Evolutionary conservation across 1,139 yeast species (phyloP).

Genomic region (Lodderomyces jiufengensis): DNA sequence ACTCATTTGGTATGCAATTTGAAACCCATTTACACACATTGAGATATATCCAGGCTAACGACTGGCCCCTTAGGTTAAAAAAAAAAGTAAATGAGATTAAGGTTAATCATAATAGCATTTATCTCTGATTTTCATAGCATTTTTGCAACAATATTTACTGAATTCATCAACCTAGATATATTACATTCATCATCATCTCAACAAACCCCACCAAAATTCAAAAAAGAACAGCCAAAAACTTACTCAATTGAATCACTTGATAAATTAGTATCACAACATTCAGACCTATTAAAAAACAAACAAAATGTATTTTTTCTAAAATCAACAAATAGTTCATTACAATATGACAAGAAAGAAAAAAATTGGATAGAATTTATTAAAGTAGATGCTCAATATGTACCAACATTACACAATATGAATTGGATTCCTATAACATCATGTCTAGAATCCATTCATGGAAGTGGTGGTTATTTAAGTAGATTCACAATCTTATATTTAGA

Average conservation of each 20-base stretch:
- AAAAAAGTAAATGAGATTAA: too few relatives aligned
- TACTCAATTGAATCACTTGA: constrained; percentile 11
- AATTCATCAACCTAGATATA: background rate
- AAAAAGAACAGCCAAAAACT: constrained; percentile 1
- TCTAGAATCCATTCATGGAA: constrained; percentile 12
- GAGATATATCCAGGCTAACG: too few relatives aligned
- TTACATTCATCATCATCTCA: background rate
- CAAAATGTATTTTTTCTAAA: constrained; percentile 11
- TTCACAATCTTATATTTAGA: constrained; percentile 8
- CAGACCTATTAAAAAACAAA: constrained; percentile 7
- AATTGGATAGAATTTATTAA: constrained; percentile 9
- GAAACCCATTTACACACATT: too few relatives aligned
- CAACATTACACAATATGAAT: constrained; percentile 3
- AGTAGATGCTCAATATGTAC: constrained; percentile 2
- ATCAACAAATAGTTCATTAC: constrained; percentile 11
- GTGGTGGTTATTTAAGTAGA: constrained; percentile 12
- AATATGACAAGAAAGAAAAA: constrained; percentile 7
- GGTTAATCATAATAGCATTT: too few relatives aligned
- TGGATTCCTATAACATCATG: constrained; percentile 15
- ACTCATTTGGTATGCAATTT: too few relatives aligned
- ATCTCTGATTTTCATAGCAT: too few relatives aligned
- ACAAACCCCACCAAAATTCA: background rate
- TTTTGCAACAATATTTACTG: background rate
- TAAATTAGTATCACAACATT: constrained; percentile 8
- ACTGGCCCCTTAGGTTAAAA: too few relatives aligned